These are phyloP conservation scores for Salix udensis DNA, from an alignment of 345 rosid genomes.

Conservation along the genomic window DNA sequence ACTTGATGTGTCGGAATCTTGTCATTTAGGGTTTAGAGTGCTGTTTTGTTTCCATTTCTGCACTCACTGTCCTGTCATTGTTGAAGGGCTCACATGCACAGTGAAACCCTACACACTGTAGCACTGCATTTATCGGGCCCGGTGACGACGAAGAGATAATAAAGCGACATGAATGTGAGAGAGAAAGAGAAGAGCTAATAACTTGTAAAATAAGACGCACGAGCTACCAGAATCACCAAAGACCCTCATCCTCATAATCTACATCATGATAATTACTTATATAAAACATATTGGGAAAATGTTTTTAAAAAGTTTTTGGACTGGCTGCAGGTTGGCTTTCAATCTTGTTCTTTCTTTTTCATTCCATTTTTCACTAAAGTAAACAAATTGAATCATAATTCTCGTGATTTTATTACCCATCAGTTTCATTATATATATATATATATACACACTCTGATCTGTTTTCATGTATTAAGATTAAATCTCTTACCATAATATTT, in stretches of 20 bases:
- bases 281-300: too few species aligned
- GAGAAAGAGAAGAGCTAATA: not conserved
- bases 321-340: not conserved
- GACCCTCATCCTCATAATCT: not conserved
- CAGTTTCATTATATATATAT: not conserved
- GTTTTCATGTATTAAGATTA: too few species aligned
- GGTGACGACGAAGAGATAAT: not conserved
- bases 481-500: too few species aligned
- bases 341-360: not conserved
- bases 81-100: not conserved
- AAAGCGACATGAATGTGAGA: not conserved
- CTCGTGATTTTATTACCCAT: not conserved
- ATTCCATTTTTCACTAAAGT: not conserved
- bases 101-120: not conserved
- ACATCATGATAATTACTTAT: not conserved
- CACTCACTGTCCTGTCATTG: not conserved
- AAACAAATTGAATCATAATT: not conserved
- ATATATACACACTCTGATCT: too few species aligned
- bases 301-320: too few species aligned
- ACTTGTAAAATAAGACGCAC: not conserved
- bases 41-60: not conserved
- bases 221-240: not conserved
- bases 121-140: not conserved
- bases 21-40: not conserved
- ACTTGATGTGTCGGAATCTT: conserved; percentile 2